Conservation (phyloP, 2,329 filamentous ascomycete genomes). For the Bisporella sp. region DNA sequence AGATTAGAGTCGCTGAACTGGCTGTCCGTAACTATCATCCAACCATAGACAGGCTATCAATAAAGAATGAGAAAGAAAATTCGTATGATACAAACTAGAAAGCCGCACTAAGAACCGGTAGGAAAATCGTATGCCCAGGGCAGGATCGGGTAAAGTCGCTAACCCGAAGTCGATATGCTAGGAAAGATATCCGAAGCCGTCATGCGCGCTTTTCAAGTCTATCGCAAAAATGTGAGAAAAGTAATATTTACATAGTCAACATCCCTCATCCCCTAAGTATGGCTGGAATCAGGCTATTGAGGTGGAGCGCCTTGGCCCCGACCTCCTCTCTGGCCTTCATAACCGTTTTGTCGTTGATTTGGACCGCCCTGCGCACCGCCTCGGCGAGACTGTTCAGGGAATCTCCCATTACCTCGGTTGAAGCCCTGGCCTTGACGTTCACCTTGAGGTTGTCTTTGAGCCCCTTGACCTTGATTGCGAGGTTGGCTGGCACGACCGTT, state of each 20-base stretch:
- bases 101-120: conserved; percentile 13
- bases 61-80: conserved; percentile 20
- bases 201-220: conserved; percentile 18
- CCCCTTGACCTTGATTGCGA: conserved; percentile 18
- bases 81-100: conserved; percentile 29
- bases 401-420: conserved; percentile 21
- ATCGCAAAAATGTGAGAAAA: conserved; percentile 22
- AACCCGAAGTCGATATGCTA: conserved; percentile 12
- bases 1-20: conserved; percentile 26
- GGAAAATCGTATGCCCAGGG: conserved; percentile 11
- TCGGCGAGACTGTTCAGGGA: conserved; percentile 17
- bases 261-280: conserved; percentile 14
- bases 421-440: conserved; percentile 22
- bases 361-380: conserved; percentile 21
- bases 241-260: conserved; percentile 27
- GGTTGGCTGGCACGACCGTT: conserved; percentile 22
- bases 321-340: conserved; percentile 24
- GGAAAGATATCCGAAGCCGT: conserved; percentile 14
- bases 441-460: conserved; percentile 21
- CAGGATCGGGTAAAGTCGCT: conserved; percentile 9
- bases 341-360: conserved; percentile 23
- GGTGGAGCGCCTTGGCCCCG: conserved; percentile 23
- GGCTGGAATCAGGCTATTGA: conserved; percentile 18
- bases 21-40: conserved; percentile 22
- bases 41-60: conserved; percentile 18